Evolutionary conservation across 2,329 filamentous ascomycete species (phyloP), one percentile per base, ranked within the genome.

Genomic region (Cladosporium sp.): DNA sequence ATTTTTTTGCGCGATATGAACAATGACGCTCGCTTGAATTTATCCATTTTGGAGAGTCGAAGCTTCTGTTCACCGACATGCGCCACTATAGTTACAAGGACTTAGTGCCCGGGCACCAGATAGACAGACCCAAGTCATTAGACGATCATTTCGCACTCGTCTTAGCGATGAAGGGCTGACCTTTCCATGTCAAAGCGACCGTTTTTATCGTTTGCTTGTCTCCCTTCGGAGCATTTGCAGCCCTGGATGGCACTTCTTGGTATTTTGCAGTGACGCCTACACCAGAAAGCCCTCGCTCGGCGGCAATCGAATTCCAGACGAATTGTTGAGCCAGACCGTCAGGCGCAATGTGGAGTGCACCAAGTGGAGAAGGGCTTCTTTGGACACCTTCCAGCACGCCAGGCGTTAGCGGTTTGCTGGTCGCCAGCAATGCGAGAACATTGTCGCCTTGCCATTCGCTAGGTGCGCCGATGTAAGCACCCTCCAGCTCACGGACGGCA

Each of bases 301-400:
- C 81, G 1, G 87, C 88, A 44, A 74, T 78, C 35, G 73, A 72
- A 69, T 92, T 93, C 89, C 88, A 92, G 3, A 91, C 64, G 71
- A 91, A 82, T 74, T 92, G 88, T 66, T 79, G 73, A 20, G 91
- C 69, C 7, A 68, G 68, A 0, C 89, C 89, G 2, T 80, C 77
- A 15, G 66, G 66, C 0, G 80, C 80, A 59, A 88, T 84, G 56
- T 82, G 83, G 24, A 89, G 72, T 65, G 85, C 95, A 0, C 86
- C 85, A 78, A 96, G 82, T 0, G 91, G 89, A 76, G 82, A 85
- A 36, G 75, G 72, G 67, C 87, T 89, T 58, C 83, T 76, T 4
- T 80, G 80, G 63, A 97, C 68, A 22, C 90, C 85, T 48, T 91
- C 85, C 58, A 89, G 77, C 3, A 95, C 85, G 1, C 92, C 93